A percentile compares a stretch with the other conserved stretches of the same genome.
phyloP scores from a whole-genome alignment of 768 basidiomycete genomes.

The Pulveroboletus sp. region DNA sequence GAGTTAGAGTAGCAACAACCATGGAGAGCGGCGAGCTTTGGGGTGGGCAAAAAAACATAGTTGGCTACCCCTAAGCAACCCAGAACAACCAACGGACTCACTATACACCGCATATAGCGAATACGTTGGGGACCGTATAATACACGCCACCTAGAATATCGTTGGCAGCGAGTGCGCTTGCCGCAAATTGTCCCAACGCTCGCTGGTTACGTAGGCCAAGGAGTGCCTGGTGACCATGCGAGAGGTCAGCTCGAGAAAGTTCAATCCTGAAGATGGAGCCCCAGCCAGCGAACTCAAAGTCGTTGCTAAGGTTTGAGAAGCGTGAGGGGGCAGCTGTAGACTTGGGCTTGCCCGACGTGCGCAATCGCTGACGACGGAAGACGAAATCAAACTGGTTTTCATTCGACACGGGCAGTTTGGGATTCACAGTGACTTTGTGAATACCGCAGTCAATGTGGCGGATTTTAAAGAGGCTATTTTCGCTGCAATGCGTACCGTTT shows the following conservation, averaged over 20 bases:
- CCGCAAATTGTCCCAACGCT: conserved; percentile 58
- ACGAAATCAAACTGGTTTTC: conserved; percentile 52
- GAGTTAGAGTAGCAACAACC: conserved; percentile 52
- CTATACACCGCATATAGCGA: conserved; percentile 60
- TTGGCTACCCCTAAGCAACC: neutral
- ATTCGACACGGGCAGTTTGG: conserved; percentile 39
- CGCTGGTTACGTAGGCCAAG: conserved; percentile 29
- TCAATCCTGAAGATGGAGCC: conserved; percentile 47
- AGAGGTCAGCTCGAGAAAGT: conserved; percentile 41
- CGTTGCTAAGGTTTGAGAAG: conserved; percentile 55
- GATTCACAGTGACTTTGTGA: neutral
- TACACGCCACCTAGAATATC: conserved; percentile 65
- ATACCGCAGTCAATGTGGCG: neutral
- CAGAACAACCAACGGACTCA: conserved; percentile 29
- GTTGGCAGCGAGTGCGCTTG: conserved; percentile 63
- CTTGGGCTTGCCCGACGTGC: conserved; percentile 41
- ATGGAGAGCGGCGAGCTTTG: conserved; percentile 65
- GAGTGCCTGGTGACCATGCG: conserved; percentile 31
- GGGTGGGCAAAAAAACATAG: neutral
- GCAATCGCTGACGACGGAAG: conserved; percentile 53
- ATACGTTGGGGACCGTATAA: conserved; percentile 64
- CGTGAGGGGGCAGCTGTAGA: conserved; percentile 46
- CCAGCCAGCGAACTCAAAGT: conserved; percentile 74
- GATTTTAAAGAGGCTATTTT: neutral
- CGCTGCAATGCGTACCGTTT: conserved; percentile 4